Conservation (phyloP, 73 alveolate genomes). For the Blepharisma japonicum region DNA sequence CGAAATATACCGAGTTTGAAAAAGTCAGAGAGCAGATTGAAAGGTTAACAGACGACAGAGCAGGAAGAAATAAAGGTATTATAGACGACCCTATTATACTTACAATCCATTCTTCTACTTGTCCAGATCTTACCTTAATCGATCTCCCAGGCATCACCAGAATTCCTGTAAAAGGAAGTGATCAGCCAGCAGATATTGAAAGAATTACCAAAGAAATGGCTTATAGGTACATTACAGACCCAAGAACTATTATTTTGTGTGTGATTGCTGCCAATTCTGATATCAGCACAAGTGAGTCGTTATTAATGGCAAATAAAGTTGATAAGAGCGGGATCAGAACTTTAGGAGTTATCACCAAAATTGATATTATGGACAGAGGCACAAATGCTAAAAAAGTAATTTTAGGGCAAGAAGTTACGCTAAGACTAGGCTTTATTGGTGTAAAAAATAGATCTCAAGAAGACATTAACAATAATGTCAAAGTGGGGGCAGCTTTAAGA, state of each 20-base stretch:
- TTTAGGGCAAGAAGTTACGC: conserved; percentile 91
- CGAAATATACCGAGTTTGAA: conserved; percentile 88
- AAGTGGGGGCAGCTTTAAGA: conserved; percentile 12
- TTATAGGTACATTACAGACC: conserved; percentile 69
- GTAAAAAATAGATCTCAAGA: conserved; percentile 95
- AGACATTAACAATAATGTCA: conserved; percentile 75
- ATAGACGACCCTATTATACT: conserved; percentile 95
- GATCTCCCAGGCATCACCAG: conserved; percentile 99
- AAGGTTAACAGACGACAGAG: conserved; percentile 82
- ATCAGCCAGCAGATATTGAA: conserved; percentile 38
- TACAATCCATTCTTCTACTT: conserved; percentile 90
- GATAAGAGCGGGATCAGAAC: conserved; percentile 91
- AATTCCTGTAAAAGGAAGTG: conserved; percentile 63
- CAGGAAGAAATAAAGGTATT: conserved; percentile 86
- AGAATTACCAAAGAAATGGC: conserved; percentile 93
- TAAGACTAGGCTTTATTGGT: conserved; percentile 97
- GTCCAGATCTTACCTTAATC: conserved; percentile 97
- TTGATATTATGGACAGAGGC: conserved; percentile 97
- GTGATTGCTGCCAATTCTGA: conserved; percentile 80
- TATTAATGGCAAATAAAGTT: conserved; percentile 85
- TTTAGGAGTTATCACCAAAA: conserved; percentile 80
- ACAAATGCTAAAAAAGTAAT: conserved; percentile 93
- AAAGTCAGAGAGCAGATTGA: conserved; percentile 84
- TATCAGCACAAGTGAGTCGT: conserved; percentile 91
- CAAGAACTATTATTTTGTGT: conserved; percentile 77